Base-by-base conservation (phyloP, 2,329 filamentous ascomycete genomes). In the Aspergillus sp. region DNA sequence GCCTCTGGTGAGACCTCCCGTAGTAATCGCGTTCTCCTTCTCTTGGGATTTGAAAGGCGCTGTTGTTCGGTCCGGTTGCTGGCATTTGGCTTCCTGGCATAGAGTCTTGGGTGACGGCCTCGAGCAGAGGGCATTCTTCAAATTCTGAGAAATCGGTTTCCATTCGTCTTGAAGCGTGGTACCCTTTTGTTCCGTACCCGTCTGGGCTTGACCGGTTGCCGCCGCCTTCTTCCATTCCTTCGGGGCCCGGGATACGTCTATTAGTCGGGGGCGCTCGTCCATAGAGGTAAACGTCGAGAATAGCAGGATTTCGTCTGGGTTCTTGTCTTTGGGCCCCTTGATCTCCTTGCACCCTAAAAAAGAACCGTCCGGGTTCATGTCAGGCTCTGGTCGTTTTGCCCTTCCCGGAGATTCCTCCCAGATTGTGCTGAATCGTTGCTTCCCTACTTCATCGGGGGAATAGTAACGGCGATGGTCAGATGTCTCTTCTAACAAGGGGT, bases 271-370 rank as follows among this genome's bases (percentile, higher is more conserved):
- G 42, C 60, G 62, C 47, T 65, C 60, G 49, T 60, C 56, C n/a
- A 48, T 50, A 6, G 16, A 42, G 5, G 34, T 11, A 20, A 19
- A 42, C 10, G 63, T 63, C 13, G 67, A 64, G 53, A 73, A 71
- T 5, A 67, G 60, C 10, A 71, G 55, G 11, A 72, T 69, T 31
- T 72, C 70, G 64, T 73, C 70, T 19, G 69, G 70, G 36, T 70
- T 71, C 44, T 66, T 71, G 38, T 69, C 63, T 29, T 57, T 55
- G 9, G 64, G 62, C 11, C 64, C 61, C 41, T 70, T 67, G 50
- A 73, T 71, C 45, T 70, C 69, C 52, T 67, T 70, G 63, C 70
- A 73, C 10, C 70, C 70, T 68, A 73, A 69, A 68, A 73, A 73
- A 68, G 69, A 71, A 10, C 70, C 69, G 19, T 71, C 69, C 1